Conservation (phyloP, 495 filamentous ascomycete species). For the Rusavskia elegans region DNA sequence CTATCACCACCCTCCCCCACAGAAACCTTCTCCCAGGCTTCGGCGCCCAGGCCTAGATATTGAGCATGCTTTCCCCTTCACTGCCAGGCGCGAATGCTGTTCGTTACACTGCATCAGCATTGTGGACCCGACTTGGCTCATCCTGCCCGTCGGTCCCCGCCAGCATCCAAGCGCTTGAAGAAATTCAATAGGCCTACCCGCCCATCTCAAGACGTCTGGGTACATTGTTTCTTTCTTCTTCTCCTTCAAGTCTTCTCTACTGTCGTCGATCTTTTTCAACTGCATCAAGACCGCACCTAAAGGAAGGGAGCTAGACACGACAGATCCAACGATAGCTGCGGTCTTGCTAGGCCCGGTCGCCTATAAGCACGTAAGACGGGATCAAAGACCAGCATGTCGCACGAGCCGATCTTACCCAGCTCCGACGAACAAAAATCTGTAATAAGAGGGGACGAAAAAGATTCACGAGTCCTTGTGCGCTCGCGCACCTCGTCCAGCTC, state of each 20-base stretch:
- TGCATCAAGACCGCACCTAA: background rate
- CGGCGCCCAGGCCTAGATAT: slow-evolving; percentile 3
- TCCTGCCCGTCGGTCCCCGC: background rate
- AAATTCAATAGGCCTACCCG: background rate
- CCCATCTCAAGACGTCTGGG: background rate
- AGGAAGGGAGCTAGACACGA: background rate
- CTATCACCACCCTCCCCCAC: slow-evolving; percentile 4
- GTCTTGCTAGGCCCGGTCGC: background rate
- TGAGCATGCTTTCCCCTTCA: background rate
- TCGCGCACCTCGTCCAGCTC: slow-evolving; percentile 27
- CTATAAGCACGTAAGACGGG: slow-evolving; percentile 7
- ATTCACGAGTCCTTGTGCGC: slow-evolving; percentile 6
- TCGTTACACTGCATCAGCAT: background rate
- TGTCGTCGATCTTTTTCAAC: background rate
- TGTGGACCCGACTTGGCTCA: background rate
- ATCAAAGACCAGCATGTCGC: slow-evolving; percentile 11
- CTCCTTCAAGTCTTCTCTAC: background rate
- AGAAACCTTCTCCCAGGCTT: background rate
- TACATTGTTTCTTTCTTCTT: background rate
- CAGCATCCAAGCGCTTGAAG: slow-evolving; percentile 3
- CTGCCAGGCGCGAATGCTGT: background rate
- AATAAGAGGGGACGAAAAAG: slow-evolving; percentile 6
- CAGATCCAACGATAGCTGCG: too few species aligned
- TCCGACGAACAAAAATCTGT: background rate
- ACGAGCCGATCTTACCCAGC: slow-evolving; percentile 7